Conservation (phyloP, 345 rosid species). For the Moricandia moricandioides region DNA sequence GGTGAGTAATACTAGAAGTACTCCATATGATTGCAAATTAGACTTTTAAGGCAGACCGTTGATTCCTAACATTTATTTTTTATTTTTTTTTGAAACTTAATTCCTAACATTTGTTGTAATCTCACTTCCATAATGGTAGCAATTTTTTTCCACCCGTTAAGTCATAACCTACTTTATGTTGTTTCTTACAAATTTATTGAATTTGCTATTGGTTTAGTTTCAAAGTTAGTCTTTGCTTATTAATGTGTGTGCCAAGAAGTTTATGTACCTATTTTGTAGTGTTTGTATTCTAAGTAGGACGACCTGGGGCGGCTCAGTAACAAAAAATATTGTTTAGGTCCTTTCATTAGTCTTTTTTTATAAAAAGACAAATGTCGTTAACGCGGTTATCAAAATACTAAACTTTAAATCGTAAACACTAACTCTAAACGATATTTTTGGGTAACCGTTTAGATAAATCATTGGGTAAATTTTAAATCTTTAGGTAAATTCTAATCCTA, state of each 20-base stretch:
- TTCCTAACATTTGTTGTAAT: conserved; percentile 10
- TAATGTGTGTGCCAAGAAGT: neutral
- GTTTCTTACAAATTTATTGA: neutral
- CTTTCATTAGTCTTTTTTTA: too few relatives aligned
- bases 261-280: neutral
- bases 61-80: conserved; percentile 15
- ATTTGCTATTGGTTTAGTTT: neutral
- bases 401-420: too few relatives aligned
- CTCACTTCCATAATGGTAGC: neutral
- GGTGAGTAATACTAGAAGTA: conserved; percentile 19
- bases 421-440: too few relatives aligned
- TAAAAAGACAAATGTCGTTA: too few relatives aligned
- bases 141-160: conserved; percentile 2
- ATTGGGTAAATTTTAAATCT: too few relatives aligned
- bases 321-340: too few relatives aligned
- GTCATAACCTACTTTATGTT: neutral
- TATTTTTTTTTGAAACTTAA: neutral
- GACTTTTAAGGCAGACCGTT: conserved; percentile 27
- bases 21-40: conserved; percentile 23
- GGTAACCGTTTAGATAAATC: too few relatives aligned
- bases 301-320: too few relatives aligned
- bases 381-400: too few relatives aligned
- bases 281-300: neutral
- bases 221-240: conserved; percentile 3
- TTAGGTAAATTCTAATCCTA: too few relatives aligned